phyloP scores from a whole-genome alignment of 805 yeast species.

The Lachancea meyersii region DNA sequence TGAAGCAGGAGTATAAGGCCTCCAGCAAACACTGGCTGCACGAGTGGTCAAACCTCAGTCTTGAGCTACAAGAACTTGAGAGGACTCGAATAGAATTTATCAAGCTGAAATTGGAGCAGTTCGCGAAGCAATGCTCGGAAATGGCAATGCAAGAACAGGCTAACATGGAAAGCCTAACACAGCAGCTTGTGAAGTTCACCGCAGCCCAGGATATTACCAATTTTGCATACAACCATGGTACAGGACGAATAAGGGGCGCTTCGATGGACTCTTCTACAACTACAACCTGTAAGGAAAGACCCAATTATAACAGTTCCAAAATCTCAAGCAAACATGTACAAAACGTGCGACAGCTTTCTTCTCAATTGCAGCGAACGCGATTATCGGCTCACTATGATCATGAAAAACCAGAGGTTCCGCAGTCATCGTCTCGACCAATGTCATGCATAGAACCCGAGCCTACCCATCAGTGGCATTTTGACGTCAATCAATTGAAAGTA shows the following conservation, averaged over 20 bases:
- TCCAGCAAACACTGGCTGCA: conserved; percentile 29
- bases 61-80: conserved; percentile 30
- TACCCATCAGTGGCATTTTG: background rate
- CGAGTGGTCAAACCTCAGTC: conserved; percentile 28
- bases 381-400: conserved; percentile 1
- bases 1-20: conserved; percentile 30
- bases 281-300: background rate
- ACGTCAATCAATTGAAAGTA: background rate
- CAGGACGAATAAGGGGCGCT: conserved; percentile 28
- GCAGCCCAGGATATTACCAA: conserved; percentile 28
- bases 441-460: background rate
- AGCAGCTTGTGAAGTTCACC: conserved; percentile 23
- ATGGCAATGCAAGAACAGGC: conserved; percentile 27
- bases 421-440: background rate
- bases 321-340: conserved; percentile 5
- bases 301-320: background rate
- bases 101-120: conserved; percentile 27
- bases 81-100: conserved; percentile 24
- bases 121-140: conserved; percentile 22
- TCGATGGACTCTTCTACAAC: background rate
- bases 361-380: conserved; percentile 16
- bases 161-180: conserved; percentile 23
- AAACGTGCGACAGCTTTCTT: conserved; percentile 26
- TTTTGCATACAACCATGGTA: conserved; percentile 31
- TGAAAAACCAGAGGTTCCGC: background rate